A percentile compares a stretch with the other conserved stretches of the same genome.
These are phyloP conservation scores for Madurella mycetomatis DNA, from an alignment of 2,329 filamentous ascomycete species.

Conservation along the genomic window DNA sequence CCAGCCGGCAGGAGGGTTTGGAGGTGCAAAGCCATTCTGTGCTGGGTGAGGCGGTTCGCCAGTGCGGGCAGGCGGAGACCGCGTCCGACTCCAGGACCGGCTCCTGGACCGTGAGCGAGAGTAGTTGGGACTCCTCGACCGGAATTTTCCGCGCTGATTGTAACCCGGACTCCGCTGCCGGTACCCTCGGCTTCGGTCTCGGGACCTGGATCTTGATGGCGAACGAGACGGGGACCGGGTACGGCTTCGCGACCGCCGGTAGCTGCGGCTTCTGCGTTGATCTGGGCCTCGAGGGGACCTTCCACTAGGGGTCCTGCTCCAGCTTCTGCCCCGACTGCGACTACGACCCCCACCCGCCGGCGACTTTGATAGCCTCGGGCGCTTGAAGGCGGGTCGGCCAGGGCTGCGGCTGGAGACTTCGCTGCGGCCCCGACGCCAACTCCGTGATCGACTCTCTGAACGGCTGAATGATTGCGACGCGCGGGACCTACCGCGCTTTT, in stretches of 20 bases:
- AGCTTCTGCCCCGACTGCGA: conserved; percentile 22
- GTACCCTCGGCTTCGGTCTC: conserved; percentile 23
- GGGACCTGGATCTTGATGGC: conserved; percentile 19
- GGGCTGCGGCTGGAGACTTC: conserved; percentile 32
- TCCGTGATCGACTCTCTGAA: conserved; percentile 32
- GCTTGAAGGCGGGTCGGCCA: conserved; percentile 37
- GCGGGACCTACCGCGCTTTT: conserved; percentile 13
- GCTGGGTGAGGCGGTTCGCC: conserved; percentile 16
- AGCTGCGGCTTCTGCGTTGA: conserved; percentile 24
- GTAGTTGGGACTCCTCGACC: conserved; percentile 10
- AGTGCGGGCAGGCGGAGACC: conserved; percentile 17
- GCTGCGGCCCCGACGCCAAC: conserved; percentile 30
- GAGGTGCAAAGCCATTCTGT: conserved; percentile 20
- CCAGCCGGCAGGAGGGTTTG: conserved; percentile 20
- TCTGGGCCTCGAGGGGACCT: conserved; percentile 15
- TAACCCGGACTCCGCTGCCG: conserved; percentile 14
- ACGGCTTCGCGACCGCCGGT: conserved; percentile 20
- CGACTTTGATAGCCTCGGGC: conserved; percentile 37
- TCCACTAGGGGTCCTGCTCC: conserved; percentile 23
- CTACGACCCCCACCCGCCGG: conserved; percentile 22
- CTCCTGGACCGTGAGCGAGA: conserved; percentile 7
- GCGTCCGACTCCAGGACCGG: conserved; percentile 23
- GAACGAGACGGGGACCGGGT: conserved; percentile 27
- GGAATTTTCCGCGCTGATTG: conserved; percentile 23
- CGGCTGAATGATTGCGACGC: conserved; percentile 24